Conservation (phyloP, 345 rosid genomes). For the Litchi chinensis region DNA sequence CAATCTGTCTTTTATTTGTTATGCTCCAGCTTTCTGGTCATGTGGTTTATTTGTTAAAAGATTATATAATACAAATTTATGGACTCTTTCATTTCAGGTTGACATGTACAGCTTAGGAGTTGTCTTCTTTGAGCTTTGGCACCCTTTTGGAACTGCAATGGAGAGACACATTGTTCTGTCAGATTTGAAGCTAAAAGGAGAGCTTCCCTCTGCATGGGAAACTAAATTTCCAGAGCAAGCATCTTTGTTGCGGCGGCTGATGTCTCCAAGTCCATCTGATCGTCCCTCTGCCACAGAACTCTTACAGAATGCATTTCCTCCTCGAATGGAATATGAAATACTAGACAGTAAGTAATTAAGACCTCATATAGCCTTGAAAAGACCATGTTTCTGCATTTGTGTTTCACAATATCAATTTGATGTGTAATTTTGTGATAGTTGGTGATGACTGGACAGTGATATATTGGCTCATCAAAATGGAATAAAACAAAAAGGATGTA, state of each 20-base stretch:
- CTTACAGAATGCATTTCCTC: conserved; percentile 80
- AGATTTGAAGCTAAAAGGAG: conserved; percentile 84
- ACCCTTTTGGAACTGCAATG: conserved; percentile 94
- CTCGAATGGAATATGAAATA: conserved; percentile 85
- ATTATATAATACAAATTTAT: background rate
- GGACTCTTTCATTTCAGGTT: conserved; percentile 54
- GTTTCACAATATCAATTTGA: background rate
- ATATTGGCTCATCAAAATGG: background rate
- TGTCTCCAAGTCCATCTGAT: conserved; percentile 96
- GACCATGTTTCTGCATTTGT: conserved; percentile 10
- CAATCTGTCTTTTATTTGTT: conserved; percentile 13
- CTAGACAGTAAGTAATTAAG: conserved; percentile 68
- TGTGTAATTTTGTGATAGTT: background rate
- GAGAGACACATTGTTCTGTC: conserved; percentile 75
- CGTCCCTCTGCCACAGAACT: conserved; percentile 96
- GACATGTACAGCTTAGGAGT: conserved; percentile 98
- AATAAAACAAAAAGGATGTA: background rate
- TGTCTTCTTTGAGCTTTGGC: conserved; percentile 95
- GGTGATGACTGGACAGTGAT: background rate
- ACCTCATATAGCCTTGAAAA: background rate
- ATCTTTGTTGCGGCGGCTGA: conserved; percentile 63
- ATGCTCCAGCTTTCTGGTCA: background rate
- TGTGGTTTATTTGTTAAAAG: conserved; percentile 13
- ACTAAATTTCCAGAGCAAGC: conserved; percentile 89
- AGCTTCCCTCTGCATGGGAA: conserved; percentile 79